Conservation (phyloP, 2,329 filamentous ascomycete species). For the Colletotrichum tropicale region DNA sequence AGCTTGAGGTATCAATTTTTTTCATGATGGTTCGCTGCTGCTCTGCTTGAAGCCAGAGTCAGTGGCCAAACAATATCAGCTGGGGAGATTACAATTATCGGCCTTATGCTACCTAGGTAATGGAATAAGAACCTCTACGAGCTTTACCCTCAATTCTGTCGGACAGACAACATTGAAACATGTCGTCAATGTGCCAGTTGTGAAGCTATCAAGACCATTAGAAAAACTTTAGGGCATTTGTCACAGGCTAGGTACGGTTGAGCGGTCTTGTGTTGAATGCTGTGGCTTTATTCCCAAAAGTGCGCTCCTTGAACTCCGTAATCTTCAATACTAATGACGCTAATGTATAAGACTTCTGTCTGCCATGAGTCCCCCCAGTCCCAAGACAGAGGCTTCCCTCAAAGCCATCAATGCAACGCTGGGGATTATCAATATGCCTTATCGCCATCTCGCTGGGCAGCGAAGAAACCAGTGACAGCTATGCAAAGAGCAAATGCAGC, state of each 20-base stretch:
- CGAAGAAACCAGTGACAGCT: background rate
- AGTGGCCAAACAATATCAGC: background rate
- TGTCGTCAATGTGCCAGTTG: background rate
- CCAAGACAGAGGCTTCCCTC: background rate
- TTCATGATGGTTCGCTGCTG: background rate
- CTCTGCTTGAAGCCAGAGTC: background rate
- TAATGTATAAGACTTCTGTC: background rate
- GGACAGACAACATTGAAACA: background rate
- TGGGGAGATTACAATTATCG: background rate
- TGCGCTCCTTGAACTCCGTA: background rate
- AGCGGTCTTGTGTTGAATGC: background rate
- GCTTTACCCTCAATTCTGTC: background rate
- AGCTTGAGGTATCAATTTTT: background rate
- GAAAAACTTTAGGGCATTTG: background rate
- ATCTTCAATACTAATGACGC: background rate
- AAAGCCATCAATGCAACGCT: background rate
- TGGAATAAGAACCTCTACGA: background rate
- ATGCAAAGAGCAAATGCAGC: background rate
- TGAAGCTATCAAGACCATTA: background rate
- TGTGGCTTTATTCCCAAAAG: background rate
- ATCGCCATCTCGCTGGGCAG: background rate
- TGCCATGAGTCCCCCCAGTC: background rate
- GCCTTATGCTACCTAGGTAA: background rate
- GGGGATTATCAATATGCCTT: background rate
- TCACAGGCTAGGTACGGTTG: background rate